These are phyloP conservation scores for Geotrichum klebahnii DNA, from an alignment of 1,139 yeast genomes.

Conservation along the genomic window DNA sequence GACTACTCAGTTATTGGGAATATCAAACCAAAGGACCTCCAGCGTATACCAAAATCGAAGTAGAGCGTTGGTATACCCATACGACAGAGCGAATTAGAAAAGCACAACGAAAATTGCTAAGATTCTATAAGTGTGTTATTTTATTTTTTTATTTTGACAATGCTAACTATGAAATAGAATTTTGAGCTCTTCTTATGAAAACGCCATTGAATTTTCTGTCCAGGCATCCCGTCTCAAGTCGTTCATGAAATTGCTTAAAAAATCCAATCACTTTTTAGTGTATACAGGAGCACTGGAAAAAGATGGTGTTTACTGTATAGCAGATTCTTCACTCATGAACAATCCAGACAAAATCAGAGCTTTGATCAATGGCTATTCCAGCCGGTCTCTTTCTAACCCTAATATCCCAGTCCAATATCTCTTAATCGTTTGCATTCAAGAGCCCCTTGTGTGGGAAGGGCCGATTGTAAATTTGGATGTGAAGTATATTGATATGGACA, in stretches of 20 bases:
- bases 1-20: slow-evolving; percentile 67
- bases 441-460: slow-evolving; percentile 92
- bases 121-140: slow-evolving; percentile 53
- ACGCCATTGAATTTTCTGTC: slow-evolving; percentile 65
- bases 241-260: slow-evolving; percentile 55
- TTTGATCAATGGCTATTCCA: slow-evolving; percentile 39
- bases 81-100: slow-evolving; percentile 83
- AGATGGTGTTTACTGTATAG: slow-evolving; percentile 71
- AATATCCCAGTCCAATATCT: slow-evolving; percentile 54
- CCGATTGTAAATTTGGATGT: slow-evolving; percentile 58
- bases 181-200: slow-evolving; percentile 68
- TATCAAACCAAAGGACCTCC: slow-evolving; percentile 69
- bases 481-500: slow-evolving; percentile 38
- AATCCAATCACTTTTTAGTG: slow-evolving; percentile 71
- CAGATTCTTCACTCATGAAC: slow-evolving; percentile 52
- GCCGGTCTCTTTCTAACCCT: slow-evolving; percentile 32
- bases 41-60: slow-evolving; percentile 51
- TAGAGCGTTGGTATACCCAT: slow-evolving; percentile 75
- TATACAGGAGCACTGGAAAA: slow-evolving; percentile 71
- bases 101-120: slow-evolving; percentile 73
- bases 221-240: slow-evolving; percentile 48
- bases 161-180: slow-evolving; percentile 35
- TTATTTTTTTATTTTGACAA: not conserved
- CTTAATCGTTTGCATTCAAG: slow-evolving; percentile 70
- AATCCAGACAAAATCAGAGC: slow-evolving; percentile 42